These are phyloP conservation scores for Brettanomyces bruxellensis DNA, from an alignment of 805 yeast species.

Conservation along the genomic window DNA sequence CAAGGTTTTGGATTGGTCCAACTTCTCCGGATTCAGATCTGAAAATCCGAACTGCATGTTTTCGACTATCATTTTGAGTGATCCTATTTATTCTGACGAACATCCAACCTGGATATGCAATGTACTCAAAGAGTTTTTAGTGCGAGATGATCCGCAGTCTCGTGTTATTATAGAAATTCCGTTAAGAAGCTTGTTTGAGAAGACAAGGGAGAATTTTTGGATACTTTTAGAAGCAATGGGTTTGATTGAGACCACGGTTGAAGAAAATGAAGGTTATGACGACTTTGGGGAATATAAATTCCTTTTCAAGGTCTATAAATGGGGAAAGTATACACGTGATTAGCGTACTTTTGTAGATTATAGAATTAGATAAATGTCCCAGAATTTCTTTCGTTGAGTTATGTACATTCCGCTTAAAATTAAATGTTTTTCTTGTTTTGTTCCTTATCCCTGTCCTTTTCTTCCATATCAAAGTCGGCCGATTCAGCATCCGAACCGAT, in stretches of 20 bases:
- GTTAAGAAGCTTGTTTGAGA: constrained; percentile 53
- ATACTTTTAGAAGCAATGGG: constrained; percentile 31
- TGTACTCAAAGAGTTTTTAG: constrained; percentile 45
- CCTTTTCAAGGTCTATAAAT: constrained; percentile 32
- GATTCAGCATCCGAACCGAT: constrained; percentile 4
- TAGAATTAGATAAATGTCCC: not conserved
- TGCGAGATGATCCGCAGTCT: constrained; percentile 19
- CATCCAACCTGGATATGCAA: constrained; percentile 71
- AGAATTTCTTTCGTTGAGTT: not conserved
- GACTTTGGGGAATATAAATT: constrained; percentile 75
- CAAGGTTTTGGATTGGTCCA: constrained; percentile 69
- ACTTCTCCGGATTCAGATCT: constrained; percentile 31
- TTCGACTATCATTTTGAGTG: constrained; percentile 65
- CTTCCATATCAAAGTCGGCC: constrained; percentile 2
- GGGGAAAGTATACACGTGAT: constrained; percentile 5
- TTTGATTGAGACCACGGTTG: constrained; percentile 27
- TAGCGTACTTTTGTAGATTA: not conserved
- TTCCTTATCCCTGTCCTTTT: not conserved
- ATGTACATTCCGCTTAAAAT: not conserved
- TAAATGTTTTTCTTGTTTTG: not conserved
- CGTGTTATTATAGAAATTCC: constrained; percentile 70
- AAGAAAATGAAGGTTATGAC: constrained; percentile 60
- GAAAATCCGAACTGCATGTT: constrained; percentile 25
- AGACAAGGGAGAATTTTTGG: constrained; percentile 59
- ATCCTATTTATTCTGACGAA: constrained; percentile 76